phyloP scores from a whole-genome alignment of 2,329 filamentous ascomycete genomes.

The Fusarium nygamai region DNA sequence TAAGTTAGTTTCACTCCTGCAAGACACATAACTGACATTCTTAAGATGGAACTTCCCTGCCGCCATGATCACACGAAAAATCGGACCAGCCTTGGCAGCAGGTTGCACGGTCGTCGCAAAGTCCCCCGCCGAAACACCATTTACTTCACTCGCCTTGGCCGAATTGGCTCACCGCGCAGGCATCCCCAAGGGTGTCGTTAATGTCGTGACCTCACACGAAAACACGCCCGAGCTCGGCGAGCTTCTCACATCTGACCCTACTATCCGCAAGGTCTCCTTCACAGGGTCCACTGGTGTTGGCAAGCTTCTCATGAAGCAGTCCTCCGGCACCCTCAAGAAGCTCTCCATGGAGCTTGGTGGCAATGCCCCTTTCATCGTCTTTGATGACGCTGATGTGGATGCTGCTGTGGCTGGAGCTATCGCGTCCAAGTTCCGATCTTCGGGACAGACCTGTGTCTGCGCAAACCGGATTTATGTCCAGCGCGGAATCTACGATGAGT shows the following conservation, averaged over 20 bases:
- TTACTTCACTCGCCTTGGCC: conserved; percentile 86
- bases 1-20: conserved; percentile 40
- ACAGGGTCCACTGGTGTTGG: conserved; percentile 80
- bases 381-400: conserved; percentile 93
- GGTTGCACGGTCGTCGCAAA: conserved; percentile 96
- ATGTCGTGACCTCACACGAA: conserved; percentile 81
- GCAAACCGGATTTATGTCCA: conserved; percentile 87
- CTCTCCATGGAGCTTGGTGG: conserved; percentile 90
- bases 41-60: conserved; percentile 83
- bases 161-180: conserved; percentile 89
- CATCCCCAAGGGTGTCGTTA: conserved; percentile 89
- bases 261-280: conserved; percentile 90
- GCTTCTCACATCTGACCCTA: conserved; percentile 75
- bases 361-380: conserved; percentile 96
- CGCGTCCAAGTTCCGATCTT: conserved; percentile 90
- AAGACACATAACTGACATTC: neutral
- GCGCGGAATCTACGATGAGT: conserved; percentile 79
- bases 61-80: conserved; percentile 78
- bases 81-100: conserved; percentile 83
- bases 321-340: conserved; percentile 83
- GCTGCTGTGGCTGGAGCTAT: conserved; percentile 84
- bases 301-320: conserved; percentile 88
- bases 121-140: conserved; percentile 90
- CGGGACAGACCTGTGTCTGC: conserved; percentile 95
- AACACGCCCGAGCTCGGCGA: conserved; percentile 85